Evolutionary conservation across 352 stramenopile species (phyloP), one percentile per base, ranked within the genome.

Genomic region (Globisporangium spiculum): DNA sequence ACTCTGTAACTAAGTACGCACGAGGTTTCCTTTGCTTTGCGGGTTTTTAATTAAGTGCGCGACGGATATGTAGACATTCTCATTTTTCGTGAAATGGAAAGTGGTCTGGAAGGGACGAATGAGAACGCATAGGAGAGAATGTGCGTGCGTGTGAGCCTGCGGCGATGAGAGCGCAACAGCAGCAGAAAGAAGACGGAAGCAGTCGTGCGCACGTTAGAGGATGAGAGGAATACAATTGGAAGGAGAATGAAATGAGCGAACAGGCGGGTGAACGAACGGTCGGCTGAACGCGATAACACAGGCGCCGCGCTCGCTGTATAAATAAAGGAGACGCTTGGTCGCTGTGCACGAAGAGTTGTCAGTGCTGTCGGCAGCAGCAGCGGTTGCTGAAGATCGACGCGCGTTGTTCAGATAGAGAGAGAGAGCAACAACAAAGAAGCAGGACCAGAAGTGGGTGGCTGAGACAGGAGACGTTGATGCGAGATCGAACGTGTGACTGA

Each of bases 301-400:
- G 24, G 3, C 4, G 4, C 4, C 2, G 20, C 10, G 27, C 27
- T 32, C 10, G 24, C 52, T 34, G 22, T 57, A 57, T 57, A 57
- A 57, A 57, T 57, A 57, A 48, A 48, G 38, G 38, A 32, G 50
- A 56, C 38, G 38, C 38, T 48, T 48, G 38, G 38, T n/a, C 38
- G 38, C 38, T 20, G 14, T 48, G 0, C 6, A 3, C 38, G 10
- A 48, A 48, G 38, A n/a, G 38, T 7, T 48, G 38, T 48, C 14
- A 14, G 4, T n/a, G 38, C 14, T 20, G 12, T 44, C 36, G 10
- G 36, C 14, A 20, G 14, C 5, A 20, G 14, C 14, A 48, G 38
- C 38, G 38, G 38, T 48, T 48, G 38, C 38, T 48, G 38, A 16
- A 48, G 38, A 48, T 48, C 8, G 38, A 48, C 38, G 38, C 38